Evolutionary conservation across 495 filamentous ascomycete species (phyloP).

Genomic region (Penicillium parvum): DNA sequence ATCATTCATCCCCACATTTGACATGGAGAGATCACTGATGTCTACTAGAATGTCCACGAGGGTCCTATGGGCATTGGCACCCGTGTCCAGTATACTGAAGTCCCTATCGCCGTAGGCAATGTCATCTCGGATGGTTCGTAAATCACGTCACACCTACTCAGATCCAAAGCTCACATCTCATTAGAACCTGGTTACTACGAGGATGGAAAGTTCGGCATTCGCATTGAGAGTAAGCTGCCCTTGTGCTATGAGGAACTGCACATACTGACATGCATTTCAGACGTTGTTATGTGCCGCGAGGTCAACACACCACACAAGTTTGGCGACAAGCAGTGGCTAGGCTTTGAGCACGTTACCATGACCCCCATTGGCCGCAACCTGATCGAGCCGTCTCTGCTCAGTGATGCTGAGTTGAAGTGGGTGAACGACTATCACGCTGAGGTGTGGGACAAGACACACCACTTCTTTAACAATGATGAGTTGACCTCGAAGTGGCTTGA

Average conservation of each 20-base stretch:
- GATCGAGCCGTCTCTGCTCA: slow-evolving; percentile 71
- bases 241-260: background rate
- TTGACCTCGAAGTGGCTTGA: slow-evolving; percentile 74
- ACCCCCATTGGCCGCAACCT: slow-evolving; percentile 88
- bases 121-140: slow-evolving; percentile 73
- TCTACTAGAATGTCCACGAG: slow-evolving; percentile 82
- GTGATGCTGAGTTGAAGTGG: slow-evolving; percentile 75
- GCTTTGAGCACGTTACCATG: slow-evolving; percentile 98
- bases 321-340: slow-evolving; percentile 88
- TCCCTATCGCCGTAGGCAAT: slow-evolving; percentile 83
- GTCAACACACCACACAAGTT: slow-evolving; percentile 81
- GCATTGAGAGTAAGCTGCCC: slow-evolving; percentile 78
- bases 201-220: slow-evolving; percentile 94
- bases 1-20: no score
- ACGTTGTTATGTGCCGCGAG: slow-evolving; percentile 83
- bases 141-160: background rate
- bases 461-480: slow-evolving; percentile 70
- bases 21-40: no score
- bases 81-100: slow-evolving; percentile 84
- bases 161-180: slow-evolving; percentile 14
- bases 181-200: slow-evolving; percentile 95
- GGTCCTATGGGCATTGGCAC: slow-evolving; percentile 96
- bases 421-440: slow-evolving; percentile 81
- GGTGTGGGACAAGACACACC: slow-evolving; percentile 75
- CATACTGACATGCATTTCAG: slow-evolving; percentile 28